phyloP scores from a whole-genome alignment of 306 rosid genomes.

The Cicer chorassanicum region DNA sequence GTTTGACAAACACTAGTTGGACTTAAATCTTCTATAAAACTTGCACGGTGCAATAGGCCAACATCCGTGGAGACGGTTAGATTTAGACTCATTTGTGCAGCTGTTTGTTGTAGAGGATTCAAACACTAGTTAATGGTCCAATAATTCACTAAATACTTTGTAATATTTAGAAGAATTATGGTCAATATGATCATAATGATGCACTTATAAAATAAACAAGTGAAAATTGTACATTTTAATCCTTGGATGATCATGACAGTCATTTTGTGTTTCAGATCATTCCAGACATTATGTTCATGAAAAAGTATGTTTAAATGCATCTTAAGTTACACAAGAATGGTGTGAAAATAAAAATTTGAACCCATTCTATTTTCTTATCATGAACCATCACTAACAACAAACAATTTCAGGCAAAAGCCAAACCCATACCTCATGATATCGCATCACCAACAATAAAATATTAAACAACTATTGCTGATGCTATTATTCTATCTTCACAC shows the following conservation, averaged over 20 bases:
- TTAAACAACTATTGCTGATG: background rate
- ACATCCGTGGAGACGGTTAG: no score
- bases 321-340: background rate
- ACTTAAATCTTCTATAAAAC: no score
- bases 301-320: background rate
- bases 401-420: background rate
- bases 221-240: background rate
- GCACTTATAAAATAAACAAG: background rate
- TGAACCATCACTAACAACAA: background rate
- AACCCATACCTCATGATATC: background rate
- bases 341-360: background rate
- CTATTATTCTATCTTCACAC: slow-evolving; percentile 28
- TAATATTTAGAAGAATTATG: no score
- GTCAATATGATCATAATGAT: background rate
- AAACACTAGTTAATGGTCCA: no score
- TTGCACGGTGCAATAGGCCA: no score
- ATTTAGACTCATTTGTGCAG: no score
- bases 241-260: background rate
- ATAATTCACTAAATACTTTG: no score
- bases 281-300: background rate
- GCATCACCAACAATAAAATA: background rate
- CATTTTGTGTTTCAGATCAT: background rate
- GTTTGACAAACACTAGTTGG: no score
- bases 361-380: background rate
- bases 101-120: no score